Conservation (phyloP, 2,329 filamentous ascomycete genomes). For the Emericellopsis atlantica region DNA sequence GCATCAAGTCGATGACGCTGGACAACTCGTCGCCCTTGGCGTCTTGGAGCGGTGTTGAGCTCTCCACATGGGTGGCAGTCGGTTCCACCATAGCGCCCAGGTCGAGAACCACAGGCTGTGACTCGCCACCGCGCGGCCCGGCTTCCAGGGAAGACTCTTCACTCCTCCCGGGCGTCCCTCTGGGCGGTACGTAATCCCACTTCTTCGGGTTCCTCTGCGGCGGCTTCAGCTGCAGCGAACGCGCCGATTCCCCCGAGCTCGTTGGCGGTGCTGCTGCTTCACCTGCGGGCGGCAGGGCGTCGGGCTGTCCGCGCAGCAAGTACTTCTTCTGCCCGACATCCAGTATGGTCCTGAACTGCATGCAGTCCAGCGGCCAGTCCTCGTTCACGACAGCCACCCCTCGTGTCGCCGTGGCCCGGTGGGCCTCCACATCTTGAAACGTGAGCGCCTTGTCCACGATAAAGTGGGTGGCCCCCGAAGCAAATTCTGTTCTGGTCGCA, state of each 20-base stretch:
- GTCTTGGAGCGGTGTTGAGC: not conserved
- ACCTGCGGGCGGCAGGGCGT: not conserved
- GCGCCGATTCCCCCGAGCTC: slow-evolving; percentile 10
- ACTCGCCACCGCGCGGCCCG: slow-evolving; percentile 3
- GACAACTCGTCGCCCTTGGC: slow-evolving; percentile 43
- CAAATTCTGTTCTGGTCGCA: slow-evolving; percentile 53
- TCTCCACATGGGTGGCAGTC: not conserved
- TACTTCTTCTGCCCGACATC: slow-evolving; percentile 49
- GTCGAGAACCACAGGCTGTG: slow-evolving; percentile 13
- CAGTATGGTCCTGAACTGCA: slow-evolving; percentile 42
- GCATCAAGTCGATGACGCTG: slow-evolving; percentile 49
- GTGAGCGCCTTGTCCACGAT: slow-evolving; percentile 60
- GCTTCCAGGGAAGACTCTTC: slow-evolving; percentile 14
- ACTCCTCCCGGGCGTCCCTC: slow-evolving; percentile 21
- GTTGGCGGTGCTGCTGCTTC: not conserved
- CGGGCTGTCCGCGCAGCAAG: slow-evolving; percentile 35
- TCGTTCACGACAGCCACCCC: slow-evolving; percentile 47
- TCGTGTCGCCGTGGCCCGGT: slow-evolving; percentile 13
- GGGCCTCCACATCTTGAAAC: slow-evolving; percentile 49
- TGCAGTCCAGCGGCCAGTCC: slow-evolving; percentile 56
- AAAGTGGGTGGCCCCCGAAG: slow-evolving; percentile 58
- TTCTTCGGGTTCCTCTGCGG: slow-evolving; percentile 21
- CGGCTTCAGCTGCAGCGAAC: slow-evolving; percentile 36
- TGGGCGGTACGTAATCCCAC: slow-evolving; percentile 23
- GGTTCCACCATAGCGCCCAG: not conserved